These are phyloP conservation scores for Hevea brasiliensis DNA, from an alignment of 345 rosid genomes.

Conservation along the genomic window DNA sequence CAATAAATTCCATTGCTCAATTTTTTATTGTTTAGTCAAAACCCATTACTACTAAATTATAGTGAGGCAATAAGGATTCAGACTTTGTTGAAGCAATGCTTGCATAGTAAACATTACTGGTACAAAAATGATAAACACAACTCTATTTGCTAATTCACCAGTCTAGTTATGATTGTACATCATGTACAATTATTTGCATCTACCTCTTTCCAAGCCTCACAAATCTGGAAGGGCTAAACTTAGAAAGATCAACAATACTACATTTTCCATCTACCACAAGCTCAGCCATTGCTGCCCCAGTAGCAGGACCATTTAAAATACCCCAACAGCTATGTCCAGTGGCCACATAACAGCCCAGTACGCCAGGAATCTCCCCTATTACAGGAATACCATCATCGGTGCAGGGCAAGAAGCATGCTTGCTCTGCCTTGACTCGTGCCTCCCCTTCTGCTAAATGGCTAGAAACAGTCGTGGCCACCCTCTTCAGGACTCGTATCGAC, in stretches of 20 bases:
- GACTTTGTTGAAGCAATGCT: too few relatives aligned
- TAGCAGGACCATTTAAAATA: constrained; percentile 78
- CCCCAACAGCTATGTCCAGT: constrained; percentile 96
- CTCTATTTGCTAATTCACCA: too few relatives aligned
- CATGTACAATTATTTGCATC: background rate
- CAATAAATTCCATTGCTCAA: too few relatives aligned
- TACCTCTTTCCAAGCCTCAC: constrained; percentile 16
- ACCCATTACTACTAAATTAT: too few relatives aligned
- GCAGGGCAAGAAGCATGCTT: constrained; percentile 88
- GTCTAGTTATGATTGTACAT: background rate
- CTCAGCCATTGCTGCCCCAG: constrained; percentile 87
- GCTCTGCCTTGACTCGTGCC: constrained; percentile 69
- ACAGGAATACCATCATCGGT: constrained; percentile 72
- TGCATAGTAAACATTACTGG: too few relatives aligned
- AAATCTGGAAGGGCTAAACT: constrained; percentile 57
- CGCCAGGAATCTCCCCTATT: constrained; percentile 72
- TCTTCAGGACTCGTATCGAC: constrained; percentile 65
- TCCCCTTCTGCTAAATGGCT: constrained; percentile 62
- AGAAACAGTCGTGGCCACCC: constrained; percentile 67
- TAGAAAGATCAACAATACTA: constrained; percentile 20
- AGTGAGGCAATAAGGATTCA: too few relatives aligned
- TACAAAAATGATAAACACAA: too few relatives aligned
- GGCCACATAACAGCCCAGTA: constrained; percentile 69
- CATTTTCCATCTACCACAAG: constrained; percentile 67
- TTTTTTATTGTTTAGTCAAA: too few relatives aligned